Base-by-base conservation (phyloP, 306 rosid genomes). In the Astragalus glycyphyllos region DNA sequence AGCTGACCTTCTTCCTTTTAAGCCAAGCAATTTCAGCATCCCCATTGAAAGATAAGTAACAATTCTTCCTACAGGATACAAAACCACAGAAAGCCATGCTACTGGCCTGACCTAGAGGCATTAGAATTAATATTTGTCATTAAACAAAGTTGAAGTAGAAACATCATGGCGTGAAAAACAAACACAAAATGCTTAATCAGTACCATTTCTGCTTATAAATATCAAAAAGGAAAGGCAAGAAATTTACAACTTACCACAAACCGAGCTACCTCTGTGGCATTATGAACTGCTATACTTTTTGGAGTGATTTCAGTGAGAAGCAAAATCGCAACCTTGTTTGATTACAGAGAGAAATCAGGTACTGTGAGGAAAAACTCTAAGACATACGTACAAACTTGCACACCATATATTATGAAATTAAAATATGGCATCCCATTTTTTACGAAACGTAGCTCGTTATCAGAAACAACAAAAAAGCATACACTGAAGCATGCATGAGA, bases 251-350 rank as follows among this genome's bases (percentile, higher is more conserved):
- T 77, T 89, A 95, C 97, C 97, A 95, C 97, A 82, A 91, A 80
- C 77, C 99, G 87, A 74, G 96, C 99, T 58, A 95, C 97, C 66
- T 95, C 99, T 11, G 96, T 86, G 63, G 99, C 90, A 74, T 95
- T 95, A 73, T 95, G 99, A 80, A 95, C 99, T 3, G 99, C 97
- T 63, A 95, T 86, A 72, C 96, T 91, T 81, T 95, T 95, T 11
- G 99, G 99, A 81, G 99, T 95, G 77, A 95, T 92, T 83, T 95
- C 97, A n/a, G 99, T 95, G 73, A 95, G 99, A 41, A 95, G 96
- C 87, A 95, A 86, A 85, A 95, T 87, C 42, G 88, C 96, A 85
- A 95, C 99, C 99, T 95, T 45, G 82, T 71, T 76, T 81, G 59
- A 73, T 77, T 15, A 54, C 26, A 58, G 31, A 62, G 23, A 57